Percentiles rank a stretch among this genome's conserved stretches.
These are phyloP conservation scores for Ascochyta fabae DNA, from an alignment of 2,329 filamentous ascomycete genomes.

Conservation along the genomic window DNA sequence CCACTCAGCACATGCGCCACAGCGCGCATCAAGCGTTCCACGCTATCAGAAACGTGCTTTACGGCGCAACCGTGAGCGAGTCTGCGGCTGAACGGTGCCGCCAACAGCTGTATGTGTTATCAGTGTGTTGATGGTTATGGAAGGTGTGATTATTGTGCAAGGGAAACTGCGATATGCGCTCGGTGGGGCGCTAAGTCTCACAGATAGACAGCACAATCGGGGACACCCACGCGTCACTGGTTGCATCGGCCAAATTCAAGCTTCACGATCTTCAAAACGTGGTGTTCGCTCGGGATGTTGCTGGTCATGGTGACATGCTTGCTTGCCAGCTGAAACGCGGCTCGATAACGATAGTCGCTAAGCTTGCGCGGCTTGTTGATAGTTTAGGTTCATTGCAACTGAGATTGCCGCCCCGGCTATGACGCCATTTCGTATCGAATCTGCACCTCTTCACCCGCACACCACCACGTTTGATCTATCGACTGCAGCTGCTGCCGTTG, in stretches of 20 bases:
- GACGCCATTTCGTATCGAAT: slow-evolving; percentile 1
- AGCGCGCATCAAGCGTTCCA: slow-evolving; percentile 9
- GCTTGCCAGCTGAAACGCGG: slow-evolving; percentile 8
- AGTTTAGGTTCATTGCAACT: background rate
- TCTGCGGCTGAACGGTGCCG: background rate
- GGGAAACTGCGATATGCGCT: background rate
- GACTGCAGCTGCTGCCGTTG: background rate
- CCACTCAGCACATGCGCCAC: slow-evolving; percentile 15
- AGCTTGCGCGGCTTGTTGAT: slow-evolving; percentile 1
- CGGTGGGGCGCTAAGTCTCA: background rate
- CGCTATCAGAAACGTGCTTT: slow-evolving; percentile 8
- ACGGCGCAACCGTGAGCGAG: background rate
- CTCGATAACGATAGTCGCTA: slow-evolving; percentile 12
- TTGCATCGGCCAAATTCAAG: background rate
- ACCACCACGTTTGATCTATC: background rate
- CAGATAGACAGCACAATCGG: slow-evolving; percentile 10
- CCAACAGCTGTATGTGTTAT: background rate
- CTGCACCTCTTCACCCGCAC: background rate
- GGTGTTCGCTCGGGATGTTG: background rate
- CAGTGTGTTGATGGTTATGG: background rate
- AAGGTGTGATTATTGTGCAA: background rate
- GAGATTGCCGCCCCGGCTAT: slow-evolving; percentile 2
- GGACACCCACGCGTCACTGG: slow-evolving; percentile 2
- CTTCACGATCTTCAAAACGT: background rate
- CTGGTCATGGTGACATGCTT: background rate